Percentiles rank a stretch among this genome's conserved stretches.
Evolutionary conservation across 495 filamentous ascomycete species (phyloP).

Genomic region (Aspergillus egyptiacus): DNA sequence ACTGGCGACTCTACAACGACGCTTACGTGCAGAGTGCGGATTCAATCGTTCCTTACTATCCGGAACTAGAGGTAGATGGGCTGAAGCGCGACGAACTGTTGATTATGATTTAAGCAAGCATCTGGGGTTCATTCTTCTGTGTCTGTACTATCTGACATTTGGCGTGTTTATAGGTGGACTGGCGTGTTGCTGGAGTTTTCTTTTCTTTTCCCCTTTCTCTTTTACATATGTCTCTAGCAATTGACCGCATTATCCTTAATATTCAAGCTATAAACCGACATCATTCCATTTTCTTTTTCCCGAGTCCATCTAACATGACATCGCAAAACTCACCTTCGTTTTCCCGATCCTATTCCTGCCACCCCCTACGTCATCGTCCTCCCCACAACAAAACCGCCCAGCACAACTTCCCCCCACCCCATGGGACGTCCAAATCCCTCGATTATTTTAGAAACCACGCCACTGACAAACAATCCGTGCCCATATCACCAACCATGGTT

Average conservation of each 20-base stretch:
- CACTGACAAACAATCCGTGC: too few species aligned
- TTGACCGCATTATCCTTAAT: too few species aligned
- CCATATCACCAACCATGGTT: too few species aligned
- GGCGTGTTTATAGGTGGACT: constrained; percentile 17
- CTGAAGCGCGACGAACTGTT: constrained; percentile 70
- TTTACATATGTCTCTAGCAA: too few species aligned
- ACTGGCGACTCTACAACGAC: constrained; percentile 95
- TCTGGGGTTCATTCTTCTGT: constrained; percentile 9
- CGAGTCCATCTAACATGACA: too few species aligned
- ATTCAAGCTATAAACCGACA: too few species aligned
- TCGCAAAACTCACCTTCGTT: background rate
- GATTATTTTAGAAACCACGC: too few species aligned
- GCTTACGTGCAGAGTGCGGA: constrained; percentile 94
- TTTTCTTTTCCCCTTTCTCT: too few species aligned
- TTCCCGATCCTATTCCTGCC: background rate
- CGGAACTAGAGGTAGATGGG: constrained; percentile 69
- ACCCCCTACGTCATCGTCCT: background rate
- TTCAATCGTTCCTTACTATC: constrained; percentile 94
- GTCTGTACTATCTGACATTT: constrained; percentile 4
- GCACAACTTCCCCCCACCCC: background rate
- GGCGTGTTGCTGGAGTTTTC: constrained; percentile 15
- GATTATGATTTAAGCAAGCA: constrained; percentile 61
- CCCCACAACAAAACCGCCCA: background rate
- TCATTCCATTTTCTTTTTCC: too few species aligned
- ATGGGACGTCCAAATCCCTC: too few species aligned